These are phyloP conservation scores for Vaccinium corymbosum DNA, from an alignment of 148 eudicot genomes.

Conservation along the genomic window DNA sequence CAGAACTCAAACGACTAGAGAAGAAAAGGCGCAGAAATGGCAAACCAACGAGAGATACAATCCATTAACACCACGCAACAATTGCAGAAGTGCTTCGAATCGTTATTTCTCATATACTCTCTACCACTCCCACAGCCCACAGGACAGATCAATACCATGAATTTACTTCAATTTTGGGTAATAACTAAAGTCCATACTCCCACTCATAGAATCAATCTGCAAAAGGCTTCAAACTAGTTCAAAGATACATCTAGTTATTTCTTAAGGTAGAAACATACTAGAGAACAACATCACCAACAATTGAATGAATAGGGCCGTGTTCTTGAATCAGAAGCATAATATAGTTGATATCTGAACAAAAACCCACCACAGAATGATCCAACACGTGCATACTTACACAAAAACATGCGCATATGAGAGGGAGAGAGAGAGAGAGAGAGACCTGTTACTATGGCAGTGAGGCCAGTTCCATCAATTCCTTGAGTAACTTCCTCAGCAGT, in stretches of 20 bases:
- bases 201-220: not conserved
- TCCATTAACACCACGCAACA: not conserved
- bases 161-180: not conserved
- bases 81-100: not conserved
- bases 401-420: too few relatives aligned
- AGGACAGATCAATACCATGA: not conserved
- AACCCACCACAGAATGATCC: too few relatives aligned
- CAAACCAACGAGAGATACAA: not conserved
- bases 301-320: too few relatives aligned
- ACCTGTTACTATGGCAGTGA: not conserved
- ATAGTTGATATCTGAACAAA: too few relatives aligned
- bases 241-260: not conserved
- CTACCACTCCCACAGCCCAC: not conserved
- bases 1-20: not conserved
- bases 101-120: not conserved
- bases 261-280: too few relatives aligned
- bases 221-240: not conserved
- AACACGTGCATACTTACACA: too few relatives aligned
- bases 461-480: constrained; percentile 3
- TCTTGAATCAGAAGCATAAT: too few relatives aligned
- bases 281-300: too few relatives aligned
- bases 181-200: not conserved
- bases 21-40: not conserved
- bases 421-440: not conserved
- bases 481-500: not conserved